phyloP scores from a whole-genome alignment of 192 early-diverging fungal species.

The Mortierella hygrophila region DNA sequence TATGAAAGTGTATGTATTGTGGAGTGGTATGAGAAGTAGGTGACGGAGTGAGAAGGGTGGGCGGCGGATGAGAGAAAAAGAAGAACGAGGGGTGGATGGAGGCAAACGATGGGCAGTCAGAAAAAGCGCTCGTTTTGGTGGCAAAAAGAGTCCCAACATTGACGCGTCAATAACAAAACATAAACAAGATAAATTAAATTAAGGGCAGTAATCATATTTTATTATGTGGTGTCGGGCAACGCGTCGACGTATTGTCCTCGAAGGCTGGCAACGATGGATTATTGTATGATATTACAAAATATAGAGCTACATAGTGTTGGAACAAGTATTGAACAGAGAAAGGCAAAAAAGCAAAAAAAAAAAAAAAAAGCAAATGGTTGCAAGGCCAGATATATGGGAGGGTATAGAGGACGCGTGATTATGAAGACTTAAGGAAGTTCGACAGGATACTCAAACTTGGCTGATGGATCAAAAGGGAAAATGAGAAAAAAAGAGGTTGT shows the following conservation, averaged over 20 bases:
- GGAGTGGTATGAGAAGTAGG: background rate
- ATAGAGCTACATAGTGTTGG: constrained; percentile 25
- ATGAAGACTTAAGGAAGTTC: constrained; percentile 26
- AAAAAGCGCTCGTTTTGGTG: constrained; percentile 20
- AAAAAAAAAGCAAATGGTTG: constrained; percentile 11
- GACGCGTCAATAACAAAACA: constrained; percentile 31
- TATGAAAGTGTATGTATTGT: background rate
- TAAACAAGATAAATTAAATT: constrained; percentile 22
- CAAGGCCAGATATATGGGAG: background rate
- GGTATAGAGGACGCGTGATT: constrained; percentile 1
- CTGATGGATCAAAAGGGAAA: constrained; percentile 11
- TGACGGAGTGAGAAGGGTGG: background rate
- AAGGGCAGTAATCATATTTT: constrained; percentile 7
- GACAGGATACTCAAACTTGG: constrained; percentile 49
- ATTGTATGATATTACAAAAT: constrained; percentile 12
- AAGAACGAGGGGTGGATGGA: constrained; percentile 5
- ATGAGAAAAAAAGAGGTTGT: background rate
- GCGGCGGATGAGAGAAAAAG: background rate
- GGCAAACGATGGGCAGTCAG: background rate
- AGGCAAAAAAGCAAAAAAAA: background rate
- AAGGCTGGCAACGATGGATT: background rate
- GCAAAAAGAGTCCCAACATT: constrained; percentile 4
- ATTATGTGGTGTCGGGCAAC: background rate
- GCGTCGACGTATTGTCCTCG: background rate
- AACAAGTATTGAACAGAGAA: constrained; percentile 14